Conservation (phyloP, 306 rosid genomes). For the Astragalus membranaceus region DNA sequence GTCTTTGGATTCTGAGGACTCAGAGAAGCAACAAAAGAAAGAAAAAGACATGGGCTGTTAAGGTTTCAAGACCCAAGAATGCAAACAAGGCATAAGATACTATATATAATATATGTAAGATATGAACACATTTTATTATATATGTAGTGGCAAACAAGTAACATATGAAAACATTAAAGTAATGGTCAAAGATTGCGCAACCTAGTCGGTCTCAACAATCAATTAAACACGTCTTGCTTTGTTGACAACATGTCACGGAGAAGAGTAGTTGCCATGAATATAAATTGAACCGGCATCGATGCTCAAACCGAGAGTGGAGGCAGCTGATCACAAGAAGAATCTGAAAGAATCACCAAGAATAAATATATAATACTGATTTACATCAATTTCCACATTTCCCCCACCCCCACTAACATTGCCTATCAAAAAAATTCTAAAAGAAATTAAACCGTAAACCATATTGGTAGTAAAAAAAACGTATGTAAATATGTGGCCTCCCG, state of each 20-base stretch:
- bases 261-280: neutral
- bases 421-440: too few relatives aligned
- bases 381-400: too few relatives aligned
- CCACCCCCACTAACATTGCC: too few relatives aligned
- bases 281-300: neutral
- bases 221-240: constrained; percentile 4
- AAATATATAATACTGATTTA: too few relatives aligned
- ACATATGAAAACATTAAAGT: neutral
- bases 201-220: neutral
- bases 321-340: neutral
- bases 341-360: neutral
- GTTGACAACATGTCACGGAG: neutral
- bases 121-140: neutral
- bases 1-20: constrained; percentile 28
- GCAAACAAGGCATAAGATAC: too few relatives aligned
- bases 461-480: too few relatives aligned
- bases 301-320: neutral
- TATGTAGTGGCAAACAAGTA: neutral
- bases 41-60: constrained; percentile 33
- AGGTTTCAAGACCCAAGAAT: neutral
- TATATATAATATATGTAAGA: neutral
- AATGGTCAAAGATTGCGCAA: neutral
- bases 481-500: too few relatives aligned
- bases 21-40: constrained; percentile 47
- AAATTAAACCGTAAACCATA: too few relatives aligned